Conservation (phyloP, 768 basidiomycete genomes). For the Trametes maxima region DNA sequence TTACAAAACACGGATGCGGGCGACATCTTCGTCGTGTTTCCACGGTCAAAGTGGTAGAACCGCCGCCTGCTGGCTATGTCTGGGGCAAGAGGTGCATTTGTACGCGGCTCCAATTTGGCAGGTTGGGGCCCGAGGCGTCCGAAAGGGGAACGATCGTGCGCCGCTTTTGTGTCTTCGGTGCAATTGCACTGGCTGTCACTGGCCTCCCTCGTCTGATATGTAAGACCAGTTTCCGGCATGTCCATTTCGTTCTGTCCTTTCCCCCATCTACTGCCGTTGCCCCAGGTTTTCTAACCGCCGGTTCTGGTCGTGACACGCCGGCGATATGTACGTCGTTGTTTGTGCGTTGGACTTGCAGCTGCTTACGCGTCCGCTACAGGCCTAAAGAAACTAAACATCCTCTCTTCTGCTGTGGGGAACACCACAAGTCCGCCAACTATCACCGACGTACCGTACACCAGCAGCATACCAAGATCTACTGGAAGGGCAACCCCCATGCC, state of each 20-base stretch:
- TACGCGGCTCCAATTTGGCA: background rate
- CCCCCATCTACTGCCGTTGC: too few species aligned
- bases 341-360: background rate
- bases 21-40: background rate
- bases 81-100: background rate
- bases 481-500: constrained; percentile 1
- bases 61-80: background rate
- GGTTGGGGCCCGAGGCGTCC: background rate
- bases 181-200: background rate
- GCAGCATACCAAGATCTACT: constrained; percentile 13
- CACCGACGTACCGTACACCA: constrained; percentile 18
- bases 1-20: background rate
- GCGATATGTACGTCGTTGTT: too few species aligned
- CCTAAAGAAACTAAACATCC: constrained; percentile 9
- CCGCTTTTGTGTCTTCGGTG: background rate
- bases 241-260: background rate
- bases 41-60: too few species aligned
- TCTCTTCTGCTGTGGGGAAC: constrained; percentile 15
- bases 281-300: too few species aligned
- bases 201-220: too few species aligned
- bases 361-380: background rate
- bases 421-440: constrained; percentile 11
- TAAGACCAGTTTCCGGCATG: background rate
- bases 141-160: constrained; percentile 6
- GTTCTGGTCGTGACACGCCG: too few species aligned